phyloP scores from a whole-genome alignment of 805 yeast species.

The Priceomyces castillae region DNA sequence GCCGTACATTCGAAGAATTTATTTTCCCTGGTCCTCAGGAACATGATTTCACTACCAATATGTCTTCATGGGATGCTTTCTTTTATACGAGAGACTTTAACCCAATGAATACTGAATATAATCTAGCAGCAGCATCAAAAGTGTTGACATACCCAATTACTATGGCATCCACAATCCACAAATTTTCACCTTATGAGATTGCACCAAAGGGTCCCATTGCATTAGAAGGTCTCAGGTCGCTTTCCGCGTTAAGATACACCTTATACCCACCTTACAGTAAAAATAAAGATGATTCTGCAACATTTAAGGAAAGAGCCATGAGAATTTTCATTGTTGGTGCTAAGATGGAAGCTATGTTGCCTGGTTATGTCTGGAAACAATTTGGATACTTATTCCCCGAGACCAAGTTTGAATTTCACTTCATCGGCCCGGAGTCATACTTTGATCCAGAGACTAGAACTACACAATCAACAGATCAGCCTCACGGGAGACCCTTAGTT shows the following conservation, averaged over 20 bases:
- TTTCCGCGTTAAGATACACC: slow-evolving; percentile 90
- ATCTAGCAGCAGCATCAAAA: slow-evolving; percentile 91
- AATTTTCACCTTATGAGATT: slow-evolving; percentile 77
- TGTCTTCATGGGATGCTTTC: slow-evolving; percentile 87
- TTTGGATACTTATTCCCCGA: slow-evolving; percentile 81
- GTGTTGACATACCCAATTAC: slow-evolving; percentile 92
- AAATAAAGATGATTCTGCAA: slow-evolving; percentile 47
- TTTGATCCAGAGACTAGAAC: slow-evolving; percentile 66
- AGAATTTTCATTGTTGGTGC: slow-evolving; percentile 89
- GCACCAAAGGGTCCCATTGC: slow-evolving; percentile 86
- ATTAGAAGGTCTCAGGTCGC: slow-evolving; percentile 87
- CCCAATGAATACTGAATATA: slow-evolving; percentile 96
- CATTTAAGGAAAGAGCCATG: slow-evolving; percentile 80
- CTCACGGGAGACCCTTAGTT: slow-evolving; percentile 59
- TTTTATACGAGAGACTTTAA: slow-evolving; percentile 89
- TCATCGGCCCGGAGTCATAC: slow-evolving; percentile 90
- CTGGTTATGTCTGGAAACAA: slow-evolving; percentile 95
- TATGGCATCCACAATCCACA: slow-evolving; percentile 78
- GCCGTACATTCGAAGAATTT: slow-evolving; percentile 92
- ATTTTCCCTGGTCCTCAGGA: slow-evolving; percentile 85
- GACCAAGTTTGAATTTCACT: slow-evolving; percentile 78
- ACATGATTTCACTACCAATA: slow-evolving; percentile 69
- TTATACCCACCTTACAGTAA: slow-evolving; percentile 63
- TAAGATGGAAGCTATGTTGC: slow-evolving; percentile 88
- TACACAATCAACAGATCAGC: slow-evolving; percentile 53